phyloP scores from a whole-genome alignment of 2,329 filamentous ascomycete genomes.

The Coleophoma crateriformis region DNA sequence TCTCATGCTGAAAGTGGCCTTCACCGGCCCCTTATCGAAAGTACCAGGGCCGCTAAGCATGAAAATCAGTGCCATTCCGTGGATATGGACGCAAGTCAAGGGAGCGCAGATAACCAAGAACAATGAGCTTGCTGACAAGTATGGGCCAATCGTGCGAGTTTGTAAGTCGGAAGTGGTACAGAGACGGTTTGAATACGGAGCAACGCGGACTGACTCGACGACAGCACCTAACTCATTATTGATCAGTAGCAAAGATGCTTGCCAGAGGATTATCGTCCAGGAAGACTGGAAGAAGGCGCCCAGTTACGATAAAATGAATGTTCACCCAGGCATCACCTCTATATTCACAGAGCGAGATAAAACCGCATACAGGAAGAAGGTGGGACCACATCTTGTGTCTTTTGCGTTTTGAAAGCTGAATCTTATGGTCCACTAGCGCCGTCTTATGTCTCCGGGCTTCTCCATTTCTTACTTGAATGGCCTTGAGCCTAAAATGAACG shows the following conservation, averaged over 20 bases:
- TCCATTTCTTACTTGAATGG: slow-evolving; percentile 14
- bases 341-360: slow-evolving; percentile 12
- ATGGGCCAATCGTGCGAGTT: slow-evolving; percentile 13
- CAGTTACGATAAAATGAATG: slow-evolving; percentile 7
- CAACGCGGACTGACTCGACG: not conserved
- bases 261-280: slow-evolving; percentile 11
- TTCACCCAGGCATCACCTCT: slow-evolving; percentile 2
- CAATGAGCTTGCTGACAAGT: slow-evolving; percentile 7
- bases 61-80: slow-evolving; percentile 8
- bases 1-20: slow-evolving; percentile 6
- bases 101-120: slow-evolving; percentile 7
- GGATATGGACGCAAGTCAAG: slow-evolving; percentile 9
- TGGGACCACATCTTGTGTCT: not conserved
- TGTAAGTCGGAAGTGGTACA: slow-evolving; percentile 2
- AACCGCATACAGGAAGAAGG: slow-evolving; percentile 11
- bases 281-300: slow-evolving; percentile 10
- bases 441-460: slow-evolving; percentile 12
- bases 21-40: slow-evolving; percentile 12
- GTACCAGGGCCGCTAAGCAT: slow-evolving; percentile 10
- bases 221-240: slow-evolving; percentile 10
- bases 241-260: slow-evolving; percentile 6
- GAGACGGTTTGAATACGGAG: not conserved
- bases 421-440: slow-evolving; percentile 3
- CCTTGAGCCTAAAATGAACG: slow-evolving; percentile 11
- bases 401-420: not conserved